phyloP scores from a whole-genome alignment of 805 yeast species.

The Starmera dryadoides region DNA sequence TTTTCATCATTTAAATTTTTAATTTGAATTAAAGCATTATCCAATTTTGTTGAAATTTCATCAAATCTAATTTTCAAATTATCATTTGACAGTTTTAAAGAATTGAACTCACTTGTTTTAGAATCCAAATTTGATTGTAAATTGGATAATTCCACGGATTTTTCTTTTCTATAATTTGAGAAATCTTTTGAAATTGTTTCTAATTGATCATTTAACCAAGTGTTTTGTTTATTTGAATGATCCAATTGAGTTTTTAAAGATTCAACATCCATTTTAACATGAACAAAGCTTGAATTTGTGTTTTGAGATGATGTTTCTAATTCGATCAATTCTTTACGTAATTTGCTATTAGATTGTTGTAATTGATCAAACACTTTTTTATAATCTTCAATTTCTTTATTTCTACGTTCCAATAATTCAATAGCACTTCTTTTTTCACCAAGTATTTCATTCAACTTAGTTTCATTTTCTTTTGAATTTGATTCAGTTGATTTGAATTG shows the following conservation, averaged over 20 bases:
- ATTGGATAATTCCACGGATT: slow-evolving; percentile 17
- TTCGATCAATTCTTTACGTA: slow-evolving; percentile 34
- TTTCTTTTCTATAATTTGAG: slow-evolving; percentile 18
- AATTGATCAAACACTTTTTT: slow-evolving; percentile 31
- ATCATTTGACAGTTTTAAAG: slow-evolving; percentile 20
- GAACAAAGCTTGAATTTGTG: slow-evolving; percentile 20
- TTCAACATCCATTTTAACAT: slow-evolving; percentile 27
- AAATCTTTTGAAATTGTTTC: slow-evolving; percentile 25
- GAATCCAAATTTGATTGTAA: slow-evolving; percentile 23
- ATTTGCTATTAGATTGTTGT: slow-evolving; percentile 25
- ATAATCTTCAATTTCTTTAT: slow-evolving; percentile 26
- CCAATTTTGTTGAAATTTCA: slow-evolving; percentile 30
- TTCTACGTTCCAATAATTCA: slow-evolving; percentile 29
- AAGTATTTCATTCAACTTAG: slow-evolving; percentile 8
- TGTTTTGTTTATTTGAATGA: slow-evolving; percentile 31
- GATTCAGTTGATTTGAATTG: slow-evolving; percentile 5
- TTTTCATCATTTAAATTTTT: slow-evolving; percentile 39
- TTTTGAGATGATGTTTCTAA: slow-evolving; percentile 28
- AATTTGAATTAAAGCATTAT: slow-evolving; percentile 36
- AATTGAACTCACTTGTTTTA: slow-evolving; percentile 22
- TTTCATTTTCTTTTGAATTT: slow-evolving; percentile 2
- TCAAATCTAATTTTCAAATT: slow-evolving; percentile 27
- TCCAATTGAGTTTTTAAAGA: slow-evolving; percentile 34
- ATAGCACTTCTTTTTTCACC: slow-evolving; percentile 24
- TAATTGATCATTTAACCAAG: slow-evolving; percentile 34